Percentiles rank a stretch among this genome's conserved stretches.
Evolutionary conservation across 2,329 filamentous ascomycete genomes (phyloP).

Genomic region (Arthrobotrys sinensis): DNA sequence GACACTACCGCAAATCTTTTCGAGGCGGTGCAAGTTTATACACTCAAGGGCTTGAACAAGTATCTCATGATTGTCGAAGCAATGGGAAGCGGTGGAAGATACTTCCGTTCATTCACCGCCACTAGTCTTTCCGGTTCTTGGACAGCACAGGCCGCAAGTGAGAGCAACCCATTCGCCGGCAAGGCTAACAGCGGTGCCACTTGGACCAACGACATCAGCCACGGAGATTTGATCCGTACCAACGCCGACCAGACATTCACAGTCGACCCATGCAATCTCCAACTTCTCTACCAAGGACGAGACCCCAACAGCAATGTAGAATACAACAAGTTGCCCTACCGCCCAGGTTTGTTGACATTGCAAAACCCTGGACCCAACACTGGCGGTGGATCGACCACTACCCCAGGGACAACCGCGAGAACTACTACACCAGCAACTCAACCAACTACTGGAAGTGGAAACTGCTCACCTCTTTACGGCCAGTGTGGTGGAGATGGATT

Average conservation of each 20-base stretch:
- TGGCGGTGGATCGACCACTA: slow-evolving; percentile 18
- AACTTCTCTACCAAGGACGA: slow-evolving; percentile 76
- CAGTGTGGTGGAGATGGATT: slow-evolving; percentile 48
- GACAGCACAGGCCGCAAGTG: slow-evolving; percentile 71
- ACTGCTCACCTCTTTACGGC: slow-evolving; percentile 28
- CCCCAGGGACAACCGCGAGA: slow-evolving; percentile 13
- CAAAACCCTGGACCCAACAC: slow-evolving; percentile 52
- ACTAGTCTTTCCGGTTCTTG: slow-evolving; percentile 73
- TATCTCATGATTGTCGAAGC: slow-evolving; percentile 80
- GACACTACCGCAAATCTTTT: slow-evolving; percentile 75
- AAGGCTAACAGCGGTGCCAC: slow-evolving; percentile 76
- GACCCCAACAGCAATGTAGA: slow-evolving; percentile 67
- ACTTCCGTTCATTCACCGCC: slow-evolving; percentile 78
- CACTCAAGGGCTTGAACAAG: slow-evolving; percentile 71
- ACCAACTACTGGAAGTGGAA: slow-evolving; percentile 21
- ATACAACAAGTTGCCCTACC: slow-evolving; percentile 73
- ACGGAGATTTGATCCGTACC: slow-evolving; percentile 75
- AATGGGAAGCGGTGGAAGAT: slow-evolving; percentile 74
- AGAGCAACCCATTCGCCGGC: slow-evolving; percentile 74
- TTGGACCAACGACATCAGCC: slow-evolving; percentile 78
- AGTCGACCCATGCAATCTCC: slow-evolving; percentile 76
- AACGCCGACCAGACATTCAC: slow-evolving; percentile 76
- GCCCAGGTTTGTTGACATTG: slow-evolving; percentile 73
- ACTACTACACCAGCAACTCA: slow-evolving; percentile 12
- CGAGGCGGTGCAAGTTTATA: slow-evolving; percentile 79